phyloP scores from a whole-genome alignment of 352 stramenopile genomes.

The Phytophthora podocarpi region DNA sequence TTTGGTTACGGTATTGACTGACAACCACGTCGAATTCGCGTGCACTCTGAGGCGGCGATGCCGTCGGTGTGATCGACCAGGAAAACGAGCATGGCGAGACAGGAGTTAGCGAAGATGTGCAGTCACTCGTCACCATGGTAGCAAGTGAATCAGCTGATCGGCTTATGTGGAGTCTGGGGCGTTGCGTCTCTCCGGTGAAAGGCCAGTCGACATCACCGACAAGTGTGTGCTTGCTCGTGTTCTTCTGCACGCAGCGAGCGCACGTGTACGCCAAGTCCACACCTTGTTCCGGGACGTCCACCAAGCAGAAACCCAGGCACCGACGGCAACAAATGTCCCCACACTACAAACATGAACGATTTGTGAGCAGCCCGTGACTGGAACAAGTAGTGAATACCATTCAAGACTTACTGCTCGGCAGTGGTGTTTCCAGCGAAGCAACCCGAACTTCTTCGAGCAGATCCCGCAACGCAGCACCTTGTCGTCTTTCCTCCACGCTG shows the following conservation, averaged over 20 bases:
- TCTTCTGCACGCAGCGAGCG: slow-evolving; percentile 59
- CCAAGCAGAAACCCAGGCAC: slow-evolving; percentile 72
- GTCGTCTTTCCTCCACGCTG: slow-evolving; percentile 59
- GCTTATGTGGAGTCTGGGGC: slow-evolving; percentile 25
- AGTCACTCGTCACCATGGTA: slow-evolving; percentile 29
- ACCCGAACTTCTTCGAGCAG: slow-evolving; percentile 68
- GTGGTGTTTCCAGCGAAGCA: slow-evolving; percentile 73
- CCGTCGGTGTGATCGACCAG: slow-evolving; percentile 43
- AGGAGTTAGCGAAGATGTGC: slow-evolving; percentile 21
- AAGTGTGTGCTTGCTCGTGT: slow-evolving; percentile 50
- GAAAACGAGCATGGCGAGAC: slow-evolving; percentile 40
- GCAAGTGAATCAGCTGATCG: slow-evolving; percentile 29
- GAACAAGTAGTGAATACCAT: not conserved
- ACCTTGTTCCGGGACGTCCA: slow-evolving; percentile 63
- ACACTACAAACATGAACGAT: slow-evolving; percentile 44
- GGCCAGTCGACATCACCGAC: slow-evolving; percentile 54
- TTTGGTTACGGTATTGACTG: slow-evolving; percentile 73
- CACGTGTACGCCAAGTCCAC: slow-evolving; percentile 76
- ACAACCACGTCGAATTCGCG: slow-evolving; percentile 65
- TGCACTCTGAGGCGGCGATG: slow-evolving; percentile 29
- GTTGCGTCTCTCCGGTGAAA: slow-evolving; percentile 40
- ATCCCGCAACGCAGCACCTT: slow-evolving; percentile 55
- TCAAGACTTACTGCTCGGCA: slow-evolving; percentile 59
- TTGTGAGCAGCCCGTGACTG: slow-evolving; percentile 20
- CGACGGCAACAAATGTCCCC: slow-evolving; percentile 73